phyloP scores from a whole-genome alignment of 2,329 filamentous ascomycete genomes.

The Aurifilum marmelostoma region DNA sequence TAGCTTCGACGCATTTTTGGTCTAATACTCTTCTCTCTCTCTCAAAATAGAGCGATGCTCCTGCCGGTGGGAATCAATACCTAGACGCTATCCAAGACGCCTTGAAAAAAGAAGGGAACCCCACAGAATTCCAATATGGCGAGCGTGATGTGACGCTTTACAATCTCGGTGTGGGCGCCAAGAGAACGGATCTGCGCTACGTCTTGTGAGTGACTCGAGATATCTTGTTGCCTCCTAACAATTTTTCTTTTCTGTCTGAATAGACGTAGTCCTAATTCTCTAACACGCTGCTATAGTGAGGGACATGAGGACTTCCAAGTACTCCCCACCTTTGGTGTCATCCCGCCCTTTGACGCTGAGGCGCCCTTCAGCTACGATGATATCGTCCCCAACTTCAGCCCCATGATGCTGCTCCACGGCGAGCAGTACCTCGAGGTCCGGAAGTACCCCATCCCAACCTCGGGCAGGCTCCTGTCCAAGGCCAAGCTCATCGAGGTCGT shows the following conservation, averaged over 20 bases:
- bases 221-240: neutral
- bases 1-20: neutral
- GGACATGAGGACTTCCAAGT: conserved; percentile 90
- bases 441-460: conserved; percentile 88
- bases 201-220: conserved; percentile 62
- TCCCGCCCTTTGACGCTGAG: conserved; percentile 88
- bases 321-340: conserved; percentile 92
- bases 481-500: conserved; percentile 89
- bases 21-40: conserved; percentile 23
- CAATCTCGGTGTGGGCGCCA: conserved; percentile 92
- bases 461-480: conserved; percentile 73
- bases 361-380: conserved; percentile 79
- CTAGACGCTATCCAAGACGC: conserved; percentile 76
- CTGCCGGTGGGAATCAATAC: conserved; percentile 61
- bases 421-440: conserved; percentile 97
- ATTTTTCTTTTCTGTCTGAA: too few relatives aligned
- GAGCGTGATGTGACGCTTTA: conserved; percentile 93
- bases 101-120: conserved; percentile 69
- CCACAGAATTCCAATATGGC: conserved; percentile 79
- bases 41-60: conserved; percentile 34
- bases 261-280: too few relatives aligned
- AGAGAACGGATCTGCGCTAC: conserved; percentile 82
- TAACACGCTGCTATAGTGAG: conserved; percentile 55
- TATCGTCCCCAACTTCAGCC: conserved; percentile 92
- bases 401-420: conserved; percentile 98